Percentiles rank a stretch among this genome's conserved stretches.
Conservation (phyloP, 257 asterid genomes). For the Primulina huaijiensis region DNA sequence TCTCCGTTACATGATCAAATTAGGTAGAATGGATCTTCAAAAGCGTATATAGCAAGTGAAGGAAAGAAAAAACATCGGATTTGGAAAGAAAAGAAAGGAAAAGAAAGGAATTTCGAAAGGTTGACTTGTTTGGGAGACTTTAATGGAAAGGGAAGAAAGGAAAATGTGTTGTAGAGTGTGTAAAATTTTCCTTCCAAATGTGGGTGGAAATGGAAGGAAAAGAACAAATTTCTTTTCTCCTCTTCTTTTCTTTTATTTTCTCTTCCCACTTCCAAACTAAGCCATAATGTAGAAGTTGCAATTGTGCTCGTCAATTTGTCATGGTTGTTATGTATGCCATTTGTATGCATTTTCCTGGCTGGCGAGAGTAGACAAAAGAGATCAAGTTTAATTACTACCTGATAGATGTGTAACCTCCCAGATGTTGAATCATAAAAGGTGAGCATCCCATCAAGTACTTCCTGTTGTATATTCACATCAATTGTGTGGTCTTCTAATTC, state of each 20-base stretch:
- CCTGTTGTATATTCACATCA: conserved; percentile 74
- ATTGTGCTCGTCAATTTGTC: not conserved
- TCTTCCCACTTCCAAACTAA: too few species aligned
- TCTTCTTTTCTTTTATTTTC: too few species aligned
- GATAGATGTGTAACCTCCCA: conserved; percentile 69
- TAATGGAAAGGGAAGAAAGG: too few species aligned
- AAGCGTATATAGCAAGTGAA: conserved; percentile 1
- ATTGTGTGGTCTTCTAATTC: conserved; percentile 68
- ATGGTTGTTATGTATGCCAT: conserved; percentile 1
- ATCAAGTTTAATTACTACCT: conserved; percentile 44
- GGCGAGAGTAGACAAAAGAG: conserved; percentile 11
- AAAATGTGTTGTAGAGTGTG: too few species aligned
- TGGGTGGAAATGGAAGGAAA: too few species aligned
- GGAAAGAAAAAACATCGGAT: not conserved
- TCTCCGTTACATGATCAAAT: not conserved
- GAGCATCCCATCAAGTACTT: conserved; percentile 71
- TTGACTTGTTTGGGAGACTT: too few species aligned
- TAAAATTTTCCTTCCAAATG: too few species aligned
- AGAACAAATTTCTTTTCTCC: too few species aligned
- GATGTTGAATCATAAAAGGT: conserved; percentile 83
- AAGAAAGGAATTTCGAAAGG: too few species aligned
- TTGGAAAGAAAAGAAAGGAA: too few species aligned
- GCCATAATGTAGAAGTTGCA: not conserved
- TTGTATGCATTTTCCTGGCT: not conserved
- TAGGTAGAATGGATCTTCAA: not conserved